Evolutionary conservation across 495 filamentous ascomycete species (phyloP).

Genomic region (Xylaria grammica): DNA sequence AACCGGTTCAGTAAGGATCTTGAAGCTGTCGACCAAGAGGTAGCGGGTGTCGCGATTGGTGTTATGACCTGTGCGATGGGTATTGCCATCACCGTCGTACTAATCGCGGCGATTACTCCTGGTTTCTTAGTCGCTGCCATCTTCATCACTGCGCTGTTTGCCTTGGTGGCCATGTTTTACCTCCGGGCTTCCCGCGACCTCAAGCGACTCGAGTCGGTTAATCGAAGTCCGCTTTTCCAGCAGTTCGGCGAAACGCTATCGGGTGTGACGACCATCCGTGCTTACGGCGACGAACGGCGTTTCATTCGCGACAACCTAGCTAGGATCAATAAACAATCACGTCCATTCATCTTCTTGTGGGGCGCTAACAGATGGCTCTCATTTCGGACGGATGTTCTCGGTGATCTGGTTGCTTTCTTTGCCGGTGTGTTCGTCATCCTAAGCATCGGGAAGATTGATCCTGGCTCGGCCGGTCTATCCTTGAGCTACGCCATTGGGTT

Average conservation of each 20-base stretch:
- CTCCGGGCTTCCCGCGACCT: conserved; percentile 89
- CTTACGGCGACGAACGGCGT: conserved; percentile 91
- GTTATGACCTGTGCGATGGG: conserved; percentile 60
- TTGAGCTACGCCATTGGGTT: conserved; percentile 98
- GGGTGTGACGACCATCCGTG: conserved; percentile 96
- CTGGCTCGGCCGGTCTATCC: conserved; percentile 92
- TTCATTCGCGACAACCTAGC: conserved; percentile 93
- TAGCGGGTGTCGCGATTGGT: conserved; percentile 82
- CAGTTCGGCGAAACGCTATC: conserved; percentile 97
- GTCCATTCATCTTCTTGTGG: conserved; percentile 97
- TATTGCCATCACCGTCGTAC: conserved; percentile 83
- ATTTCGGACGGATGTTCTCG: conserved; percentile 87
- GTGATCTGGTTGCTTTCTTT: conserved; percentile 92
- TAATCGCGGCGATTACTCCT: conserved; percentile 94
- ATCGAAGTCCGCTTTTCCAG: conserved; percentile 94
- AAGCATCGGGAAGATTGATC: conserved; percentile 83
- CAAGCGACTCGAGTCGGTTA: conserved; percentile 92
- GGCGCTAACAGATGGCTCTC: conserved; percentile 97
- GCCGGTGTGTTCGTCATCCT: conserved; percentile 89
- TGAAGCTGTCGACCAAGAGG: conserved; percentile 93
- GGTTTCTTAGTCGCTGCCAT: conserved; percentile 86
- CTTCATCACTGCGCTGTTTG: conserved; percentile 84
- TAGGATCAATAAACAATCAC: conserved; percentile 86
- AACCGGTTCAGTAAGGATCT: conserved; percentile 98
- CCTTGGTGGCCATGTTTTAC: conserved; percentile 84